Evolutionary conservation across 192 early-diverging fungal genomes (phyloP), one percentile per base, ranked within the genome.

Genomic region (Coemansia sp.): DNA sequence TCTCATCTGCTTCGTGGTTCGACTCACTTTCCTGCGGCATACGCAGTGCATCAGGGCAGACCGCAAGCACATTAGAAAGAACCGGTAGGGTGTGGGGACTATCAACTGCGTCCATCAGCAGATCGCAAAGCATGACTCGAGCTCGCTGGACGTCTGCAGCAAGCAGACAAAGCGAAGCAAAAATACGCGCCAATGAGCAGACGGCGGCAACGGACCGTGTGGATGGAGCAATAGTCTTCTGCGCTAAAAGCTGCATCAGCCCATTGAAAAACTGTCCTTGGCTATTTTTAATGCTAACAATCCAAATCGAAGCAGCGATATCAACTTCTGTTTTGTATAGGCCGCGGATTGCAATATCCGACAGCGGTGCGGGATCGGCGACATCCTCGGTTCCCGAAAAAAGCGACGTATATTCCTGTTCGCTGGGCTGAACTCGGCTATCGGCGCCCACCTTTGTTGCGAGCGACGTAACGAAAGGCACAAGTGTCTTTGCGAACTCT

Each of bases 101-200:
- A 52, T 82, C 80, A 6, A 77, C 80, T 0, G 80, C 80, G 37
- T 82, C 80, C 74, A 82, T 82, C 16, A 82, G 68, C 61, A 82
- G 61, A 57, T 82, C 80, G 68, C 74, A 77, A 8, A 76, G 63
- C 57, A 82, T 47, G 16, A 71, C 59, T 5, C 80, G 71, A 32
- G 73, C 54, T 6, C 80, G 71, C 68, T 77, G 74, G 46, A 82
- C 65, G 42, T 82, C 80, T 7, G 55, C 67, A 9, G 80, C 67
- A 22, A 77, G 56, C 8, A 74, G 16, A 18, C 80, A 18, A 3
- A 82, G 75, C 11, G 72, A 63, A n/a, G 69, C 68, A 61, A 77
- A 82, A 7, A 82, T 49, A n/a, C 80, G 74, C 3, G 75, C 58
- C 46, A 77, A 62, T 41, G 75, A 74, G 69, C 80, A 82, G 1